A percentile compares a stretch with the other conserved stretches of the same genome.
These are phyloP conservation scores for Gossypium raimondii DNA, from an alignment of 345 rosid genomes.

Conservation along the genomic window DNA sequence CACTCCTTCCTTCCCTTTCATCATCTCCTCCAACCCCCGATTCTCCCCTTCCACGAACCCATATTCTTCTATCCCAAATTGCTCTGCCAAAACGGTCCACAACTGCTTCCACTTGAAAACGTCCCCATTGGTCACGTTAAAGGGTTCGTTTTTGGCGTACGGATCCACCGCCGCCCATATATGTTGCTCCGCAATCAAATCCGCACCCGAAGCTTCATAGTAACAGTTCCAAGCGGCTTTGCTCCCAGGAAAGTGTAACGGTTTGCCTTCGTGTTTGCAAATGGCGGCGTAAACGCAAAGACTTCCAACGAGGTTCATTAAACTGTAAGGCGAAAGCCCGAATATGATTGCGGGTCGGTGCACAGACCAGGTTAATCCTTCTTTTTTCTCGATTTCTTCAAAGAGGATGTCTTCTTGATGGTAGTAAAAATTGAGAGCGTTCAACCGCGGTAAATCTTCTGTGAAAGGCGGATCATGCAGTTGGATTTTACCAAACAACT, in stretches of 20 bases:
- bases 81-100: conserved; percentile 44
- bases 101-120: conserved; percentile 79
- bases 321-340: conserved; percentile 26
- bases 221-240: conserved; percentile 64
- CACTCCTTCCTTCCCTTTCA: neutral
- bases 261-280: conserved; percentile 11
- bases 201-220: neutral
- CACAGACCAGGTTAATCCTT: conserved; percentile 51
- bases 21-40: conserved; percentile 41
- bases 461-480: conserved; percentile 66
- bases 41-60: conserved; percentile 56
- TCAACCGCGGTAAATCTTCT: conserved; percentile 70
- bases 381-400: too few relatives aligned
- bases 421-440: conserved; percentile 56
- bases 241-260: conserved; percentile 56
- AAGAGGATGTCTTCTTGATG: conserved; percentile 41
- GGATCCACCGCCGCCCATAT: too few relatives aligned
- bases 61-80: conserved; percentile 41
- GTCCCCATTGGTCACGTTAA: conserved; percentile 70
- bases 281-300: conserved; percentile 73
- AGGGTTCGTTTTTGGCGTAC: conserved; percentile 45
- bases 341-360: conserved; percentile 46
- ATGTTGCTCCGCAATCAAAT: too few relatives aligned
- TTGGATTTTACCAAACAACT: conserved; percentile 12
- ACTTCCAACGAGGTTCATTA: conserved; percentile 60